These are phyloP conservation scores for Umbilicaria muhlenbergii DNA, from an alignment of 495 filamentous ascomycete genomes.

Conservation along the genomic window DNA sequence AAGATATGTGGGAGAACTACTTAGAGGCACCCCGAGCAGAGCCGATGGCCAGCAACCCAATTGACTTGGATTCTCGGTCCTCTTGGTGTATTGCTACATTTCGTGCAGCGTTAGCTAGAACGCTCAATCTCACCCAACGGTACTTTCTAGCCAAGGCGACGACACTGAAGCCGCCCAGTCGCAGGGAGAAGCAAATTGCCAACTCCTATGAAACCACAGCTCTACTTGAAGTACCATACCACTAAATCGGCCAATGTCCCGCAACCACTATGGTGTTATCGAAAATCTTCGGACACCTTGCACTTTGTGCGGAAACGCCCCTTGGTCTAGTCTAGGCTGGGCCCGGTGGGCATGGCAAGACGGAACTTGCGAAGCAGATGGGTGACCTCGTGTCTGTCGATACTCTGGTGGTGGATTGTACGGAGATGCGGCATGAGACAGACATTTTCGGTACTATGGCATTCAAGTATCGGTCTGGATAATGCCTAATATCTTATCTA, in stretches of 20 bases:
- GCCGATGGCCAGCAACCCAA: neutral
- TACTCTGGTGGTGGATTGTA: slow-evolving; percentile 27
- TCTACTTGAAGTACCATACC: slow-evolving; percentile 27
- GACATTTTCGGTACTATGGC: slow-evolving; percentile 32
- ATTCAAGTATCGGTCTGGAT: slow-evolving; percentile 19
- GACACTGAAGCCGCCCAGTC: slow-evolving; percentile 11
- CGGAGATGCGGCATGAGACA: slow-evolving; percentile 18
- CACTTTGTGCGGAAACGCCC: slow-evolving; percentile 1
- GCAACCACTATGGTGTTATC: slow-evolving; percentile 20
- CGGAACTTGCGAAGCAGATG: slow-evolving; percentile 28
- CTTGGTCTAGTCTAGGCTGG: slow-evolving; percentile 33
- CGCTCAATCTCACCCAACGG: slow-evolving; percentile 28
- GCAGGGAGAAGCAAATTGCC: slow-evolving; percentile 22
- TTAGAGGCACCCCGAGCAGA: slow-evolving; percentile 2
- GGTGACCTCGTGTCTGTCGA: slow-evolving; percentile 23
- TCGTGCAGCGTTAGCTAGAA: slow-evolving; percentile 14
- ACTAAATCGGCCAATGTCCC: slow-evolving; percentile 27
- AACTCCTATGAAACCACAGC: slow-evolving; percentile 14
- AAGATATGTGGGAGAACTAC: slow-evolving; percentile 11
- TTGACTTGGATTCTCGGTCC: neutral
- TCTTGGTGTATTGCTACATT: slow-evolving; percentile 6
- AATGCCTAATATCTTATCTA: too few relatives aligned
- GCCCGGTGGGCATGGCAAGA: slow-evolving; percentile 37
- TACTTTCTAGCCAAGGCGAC: slow-evolving; percentile 26
- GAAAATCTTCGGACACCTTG: slow-evolving; percentile 19